Conservation (phyloP, 306 rosid species). For the Luffa aegyptiaca region DNA sequence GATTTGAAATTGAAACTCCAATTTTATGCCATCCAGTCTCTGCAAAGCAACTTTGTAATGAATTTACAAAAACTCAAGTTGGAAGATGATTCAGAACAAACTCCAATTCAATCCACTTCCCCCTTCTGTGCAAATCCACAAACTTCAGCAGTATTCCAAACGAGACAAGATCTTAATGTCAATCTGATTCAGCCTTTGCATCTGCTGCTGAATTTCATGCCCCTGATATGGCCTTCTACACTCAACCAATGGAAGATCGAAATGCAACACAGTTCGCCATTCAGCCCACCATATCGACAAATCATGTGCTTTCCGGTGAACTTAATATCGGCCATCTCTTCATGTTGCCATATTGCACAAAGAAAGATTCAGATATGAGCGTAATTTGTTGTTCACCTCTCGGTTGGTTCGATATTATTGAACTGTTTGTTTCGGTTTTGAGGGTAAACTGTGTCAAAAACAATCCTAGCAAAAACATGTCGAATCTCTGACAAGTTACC, state of each 20-base stretch:
- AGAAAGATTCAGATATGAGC: not conserved
- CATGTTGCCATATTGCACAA: not conserved
- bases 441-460: slow-evolving; percentile 24
- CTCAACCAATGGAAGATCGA: not conserved
- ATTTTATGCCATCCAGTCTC: not conserved
- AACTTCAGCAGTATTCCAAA: not conserved
- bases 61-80: not conserved
- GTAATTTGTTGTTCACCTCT: not conserved
- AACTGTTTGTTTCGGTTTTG: slow-evolving; percentile 5
- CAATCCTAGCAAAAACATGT: slow-evolving; percentile 26
- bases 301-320: not conserved
- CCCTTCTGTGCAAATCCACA: not conserved
- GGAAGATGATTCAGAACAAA: not conserved
- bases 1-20: not conserved
- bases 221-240: not conserved
- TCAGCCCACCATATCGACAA: not conserved
- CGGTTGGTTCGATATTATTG: not conserved
- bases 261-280: not conserved
- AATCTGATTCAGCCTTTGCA: not conserved
- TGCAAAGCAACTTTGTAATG: not conserved
- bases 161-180: not conserved
- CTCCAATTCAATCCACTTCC: not conserved
- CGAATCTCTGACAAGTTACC: slow-evolving; percentile 27
- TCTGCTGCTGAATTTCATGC: not conserved
- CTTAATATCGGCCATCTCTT: not conserved